Evolutionary conservation across 257 asterid species (phyloP).

Genomic region (Phtheirospermum japonicum): DNA sequence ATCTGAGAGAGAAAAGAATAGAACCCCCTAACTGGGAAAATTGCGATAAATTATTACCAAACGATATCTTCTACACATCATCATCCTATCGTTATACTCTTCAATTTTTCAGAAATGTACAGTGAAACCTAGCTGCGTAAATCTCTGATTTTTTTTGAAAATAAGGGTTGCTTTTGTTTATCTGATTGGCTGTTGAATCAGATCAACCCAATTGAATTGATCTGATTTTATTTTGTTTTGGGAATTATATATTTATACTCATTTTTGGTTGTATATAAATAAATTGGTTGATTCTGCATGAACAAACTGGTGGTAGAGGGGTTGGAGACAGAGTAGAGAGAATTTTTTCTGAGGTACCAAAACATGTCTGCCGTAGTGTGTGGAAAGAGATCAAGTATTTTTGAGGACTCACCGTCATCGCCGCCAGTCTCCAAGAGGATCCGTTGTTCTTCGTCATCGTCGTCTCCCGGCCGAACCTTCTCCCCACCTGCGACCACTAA

Average conservation of each 20-base stretch:
- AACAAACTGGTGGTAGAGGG: conserved; percentile 38
- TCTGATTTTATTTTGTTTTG: not conserved
- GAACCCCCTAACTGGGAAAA: conserved; percentile 14
- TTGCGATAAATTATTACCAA: conserved; percentile 5
- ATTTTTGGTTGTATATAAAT: conserved; percentile 10
- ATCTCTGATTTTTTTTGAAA: conserved; percentile 2
- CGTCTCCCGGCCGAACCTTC: conserved; percentile 46
- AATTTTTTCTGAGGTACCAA: conserved; percentile 35
- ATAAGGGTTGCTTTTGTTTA: not conserved
- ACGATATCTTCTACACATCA: not conserved
- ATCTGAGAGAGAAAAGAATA: not conserved
- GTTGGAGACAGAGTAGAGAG: conserved; percentile 40
- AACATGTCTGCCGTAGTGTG: conserved; percentile 99
- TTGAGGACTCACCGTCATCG: conserved; percentile 90
- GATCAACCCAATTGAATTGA: conserved; percentile 28
- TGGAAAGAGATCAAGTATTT: conserved; percentile 96
- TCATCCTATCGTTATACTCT: too few relatives aligned
- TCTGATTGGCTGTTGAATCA: conserved; percentile 24
- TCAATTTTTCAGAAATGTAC: not conserved
- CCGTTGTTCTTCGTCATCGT: conserved; percentile 76
- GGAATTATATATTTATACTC: not conserved
- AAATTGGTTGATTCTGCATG: conserved; percentile 45
- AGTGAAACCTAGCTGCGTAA: conserved; percentile 18
- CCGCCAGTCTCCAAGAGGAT: conserved; percentile 79
- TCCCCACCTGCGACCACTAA: conserved; percentile 60